phyloP scores from a whole-genome alignment of 2,329 filamentous ascomycete species.

The Penicillium brevicompactum region DNA sequence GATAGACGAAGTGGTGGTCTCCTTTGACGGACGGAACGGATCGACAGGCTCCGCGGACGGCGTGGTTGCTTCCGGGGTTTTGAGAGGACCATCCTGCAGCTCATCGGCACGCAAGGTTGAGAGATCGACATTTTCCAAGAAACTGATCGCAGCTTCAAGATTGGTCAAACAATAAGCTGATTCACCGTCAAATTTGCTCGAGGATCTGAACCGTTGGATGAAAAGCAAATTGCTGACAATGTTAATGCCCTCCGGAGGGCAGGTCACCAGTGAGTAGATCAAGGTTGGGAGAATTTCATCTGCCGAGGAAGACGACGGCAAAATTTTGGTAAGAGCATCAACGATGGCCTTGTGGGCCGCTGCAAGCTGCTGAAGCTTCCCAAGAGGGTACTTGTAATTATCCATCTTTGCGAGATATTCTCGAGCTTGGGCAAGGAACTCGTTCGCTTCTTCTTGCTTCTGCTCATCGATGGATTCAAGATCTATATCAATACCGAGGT shows the following conservation, averaged over 20 bases:
- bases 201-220: constrained; percentile 86
- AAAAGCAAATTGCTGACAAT: constrained; percentile 95
- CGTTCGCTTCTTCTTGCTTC: constrained; percentile 68
- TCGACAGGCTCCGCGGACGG: constrained; percentile 28
- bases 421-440: constrained; percentile 71
- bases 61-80: constrained; percentile 44
- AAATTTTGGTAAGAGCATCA: constrained; percentile 71
- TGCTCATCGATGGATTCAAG: constrained; percentile 56
- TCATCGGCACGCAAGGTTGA: constrained; percentile 85
- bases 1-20: constrained; percentile 29
- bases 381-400: constrained; percentile 81
- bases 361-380: constrained; percentile 87
- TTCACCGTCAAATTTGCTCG: constrained; percentile 85
- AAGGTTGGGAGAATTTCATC: constrained; percentile 97
- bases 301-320: constrained; percentile 78
- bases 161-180: constrained; percentile 96
- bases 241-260: constrained; percentile 80
- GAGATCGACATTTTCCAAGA: constrained; percentile 92
- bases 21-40: constrained; percentile 27
- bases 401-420: constrained; percentile 79
- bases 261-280: constrained; percentile 93
- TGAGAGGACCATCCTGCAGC: constrained; percentile 66
- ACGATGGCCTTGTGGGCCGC: constrained; percentile 92
- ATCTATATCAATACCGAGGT: constrained; percentile 77
- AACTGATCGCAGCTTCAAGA: constrained; percentile 89